Base-by-base conservation (phyloP, 305 asterid genomes). In the Fraxinus ornus region DNA sequence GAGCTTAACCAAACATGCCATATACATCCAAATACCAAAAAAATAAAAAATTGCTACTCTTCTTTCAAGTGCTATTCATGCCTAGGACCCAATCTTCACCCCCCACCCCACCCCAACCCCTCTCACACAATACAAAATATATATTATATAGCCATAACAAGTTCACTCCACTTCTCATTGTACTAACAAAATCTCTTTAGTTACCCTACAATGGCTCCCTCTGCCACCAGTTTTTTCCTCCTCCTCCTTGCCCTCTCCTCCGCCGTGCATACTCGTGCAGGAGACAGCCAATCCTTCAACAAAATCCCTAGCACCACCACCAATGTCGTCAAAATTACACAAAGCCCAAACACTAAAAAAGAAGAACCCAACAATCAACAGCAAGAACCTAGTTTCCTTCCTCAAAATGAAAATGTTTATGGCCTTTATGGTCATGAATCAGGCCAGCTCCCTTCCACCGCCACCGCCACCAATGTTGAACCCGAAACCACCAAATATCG, bases 361-460 rank as follows among this genome's bases (percentile, higher is more conserved):
- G 75, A 13, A 70, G 21, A 26, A 70, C 39, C 75, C 75, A 70
- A 70, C 75, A 70, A 13, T 70, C 75, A 70, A 30, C 36, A 26
- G 22, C 86, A 91, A 79, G 85, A 91, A 1, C 97, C 97, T 72
- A 81, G 22, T 77, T 95, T 91, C 89, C 78, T 87, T 79, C 94
- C 95, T 0, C 90, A 93, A 5, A 90, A 80, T 19, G 95, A 91
- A 24, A 86, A 91, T 41, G 86, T 88, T 62, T 93, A 93, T 82
- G 98, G 98, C 74, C 93, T 95, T n/a, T 93, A 91, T 85, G 94
- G 93, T 71, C 97, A 89, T 74, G 93, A 95, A 5, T 30, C 96
- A 64, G 89, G 91, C 80, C 90, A 84, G 19, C 75, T 89, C 49
- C 87, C 97, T 6, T 33, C 95, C 35, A 9, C 33, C 73, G 7